Evolutionary conservation across 1,284 basidiomycete species (phyloP).

Genomic region (Cryptococcus sp.): DNA sequence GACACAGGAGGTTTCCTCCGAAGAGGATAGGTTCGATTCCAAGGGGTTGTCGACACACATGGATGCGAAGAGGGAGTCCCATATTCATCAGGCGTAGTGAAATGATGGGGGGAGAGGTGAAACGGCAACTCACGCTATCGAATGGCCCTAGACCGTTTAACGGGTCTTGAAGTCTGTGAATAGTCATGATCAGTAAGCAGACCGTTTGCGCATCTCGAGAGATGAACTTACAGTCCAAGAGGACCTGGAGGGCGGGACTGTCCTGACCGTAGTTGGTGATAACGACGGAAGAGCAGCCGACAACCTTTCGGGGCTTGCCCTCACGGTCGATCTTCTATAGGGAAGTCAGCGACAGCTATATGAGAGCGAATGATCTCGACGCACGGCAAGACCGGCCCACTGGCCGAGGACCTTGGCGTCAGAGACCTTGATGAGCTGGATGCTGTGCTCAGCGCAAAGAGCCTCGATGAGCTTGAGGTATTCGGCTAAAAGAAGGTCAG

Average conservation of each 20-base stretch:
- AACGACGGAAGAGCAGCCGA: constrained; percentile 94
- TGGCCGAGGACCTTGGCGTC: constrained; percentile 97
- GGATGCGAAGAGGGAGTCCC: constrained; percentile 55
- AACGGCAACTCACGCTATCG: constrained; percentile 11
- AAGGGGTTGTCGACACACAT: constrained; percentile 52
- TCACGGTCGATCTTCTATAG: constrained; percentile 88
- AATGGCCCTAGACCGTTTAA: constrained; percentile 33
- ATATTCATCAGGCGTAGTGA: constrained; percentile 46
- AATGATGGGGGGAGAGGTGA: constrained; percentile 1
- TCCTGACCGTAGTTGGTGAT: constrained; percentile 98
- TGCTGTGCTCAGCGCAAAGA: constrained; percentile 98
- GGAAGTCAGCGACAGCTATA: constrained; percentile 6
- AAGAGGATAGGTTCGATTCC: constrained; percentile 56
- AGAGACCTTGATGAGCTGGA: constrained; percentile 96
- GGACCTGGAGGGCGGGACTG: constrained; percentile 93
- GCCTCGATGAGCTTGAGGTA: constrained; percentile 99
- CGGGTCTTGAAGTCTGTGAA: constrained; percentile 53
- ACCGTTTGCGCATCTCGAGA: not conserved
- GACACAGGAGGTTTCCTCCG: constrained; percentile 50
- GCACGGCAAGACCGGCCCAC: constrained; percentile 91
- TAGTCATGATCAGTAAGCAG: not conserved
- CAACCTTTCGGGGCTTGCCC: constrained; percentile 96
- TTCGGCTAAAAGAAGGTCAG: constrained; percentile 64
- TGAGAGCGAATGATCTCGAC: constrained; percentile 1
- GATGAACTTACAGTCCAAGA: constrained; percentile 66